Evolutionary conservation across 441 rosid species (phyloP), one percentile per base, ranked within the genome.

Genomic region (Adansonia madagascariensis): DNA sequence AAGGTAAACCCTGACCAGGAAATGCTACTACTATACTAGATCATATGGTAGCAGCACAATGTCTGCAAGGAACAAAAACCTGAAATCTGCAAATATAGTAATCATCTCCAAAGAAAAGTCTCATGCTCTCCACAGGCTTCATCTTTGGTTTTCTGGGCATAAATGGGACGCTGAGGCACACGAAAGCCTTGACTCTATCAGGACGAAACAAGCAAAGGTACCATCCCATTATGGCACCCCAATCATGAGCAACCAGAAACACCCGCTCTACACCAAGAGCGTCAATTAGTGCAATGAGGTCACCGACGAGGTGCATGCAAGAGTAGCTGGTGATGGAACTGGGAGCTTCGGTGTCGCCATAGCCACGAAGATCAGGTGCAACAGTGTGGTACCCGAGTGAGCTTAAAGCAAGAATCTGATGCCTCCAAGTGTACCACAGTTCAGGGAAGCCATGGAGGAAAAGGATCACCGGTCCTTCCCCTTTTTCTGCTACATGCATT

Each of bases 391-490:
- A 90, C 2, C 94, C 96, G 6, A 84, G 80, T 0, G 93, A 82
- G 80, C 92, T 86, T 52, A 92, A 70, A 8, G 76, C 89, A 55
- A 35, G 80, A 69, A 92, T 87, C 83, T 92, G 98, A 86, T 87
- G 96, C 81, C 94, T 91, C 97, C 96, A 94, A 2, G 93, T 67
- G 84, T 90, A 94, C 97, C 98, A 94, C 3, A 91, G 86, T 35
- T 92, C 94, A 17, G 97, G 96, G 82, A 89, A 94, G 66, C 98
- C 98, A 69, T 92, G 95, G 60, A 91, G 88, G 83, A 92, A 84
- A 66, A 92, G 91, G 69, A 91, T 78, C 3, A 83, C 71, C 0
- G 87, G 81, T 0, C 89, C 94, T 74, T 83, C 76, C 31, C 97
- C 94, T 81, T 89, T 90, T 77, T 90, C 97, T 1, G 96, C 98